Base-by-base conservation (phyloP, 306 rosid species). In the Acacia confusa region DNA sequence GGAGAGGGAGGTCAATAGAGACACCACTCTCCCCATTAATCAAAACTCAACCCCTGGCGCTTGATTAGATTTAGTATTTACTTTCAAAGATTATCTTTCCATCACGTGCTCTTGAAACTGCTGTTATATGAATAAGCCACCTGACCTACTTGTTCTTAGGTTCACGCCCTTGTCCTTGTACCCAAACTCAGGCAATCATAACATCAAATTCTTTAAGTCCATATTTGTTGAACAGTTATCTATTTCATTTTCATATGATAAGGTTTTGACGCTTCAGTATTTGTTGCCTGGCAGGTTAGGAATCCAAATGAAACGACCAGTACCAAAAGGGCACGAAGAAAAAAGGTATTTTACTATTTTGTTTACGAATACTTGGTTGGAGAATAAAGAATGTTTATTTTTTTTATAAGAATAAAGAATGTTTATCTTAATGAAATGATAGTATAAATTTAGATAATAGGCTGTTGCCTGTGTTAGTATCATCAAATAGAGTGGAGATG, bases 291-390 rank as follows among this genome's bases (percentile, higher is more conserved):
- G 74, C 85, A 95, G 97, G 84, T 86, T 55, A 76, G 85, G 72
- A 86, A 84, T 68, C 82, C 74, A 64, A 83, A 80, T 64, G 95
- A 85, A 81, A 38, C 84, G 17, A 70, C 82, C 47, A 85, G 80
- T 68, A 76, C 84, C 70, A 95, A 86, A 89, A 89, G 89, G 78
- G 40, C 93, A 45, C 88, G 94, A 82, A 95, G 84, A 78, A 93
- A 86, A 87, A 95, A 88, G 95, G 99, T 95, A 82, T 72, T 40
- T 6, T 22, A 57, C 64, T 45, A 44, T 57, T 19, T 34, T 81
- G 43, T 67, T 22, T 38, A 63, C 9, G 10, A 63, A 58, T 67
- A 53, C 74, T 74, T 83, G 72, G 27, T 67, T 19, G 30, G 57
- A 41, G 43, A 48, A 77, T 52, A 40, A 68, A 57, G 76, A 76